Conservation (phyloP, 805 yeast species). For the Starmerella gropengiesseri region DNA sequence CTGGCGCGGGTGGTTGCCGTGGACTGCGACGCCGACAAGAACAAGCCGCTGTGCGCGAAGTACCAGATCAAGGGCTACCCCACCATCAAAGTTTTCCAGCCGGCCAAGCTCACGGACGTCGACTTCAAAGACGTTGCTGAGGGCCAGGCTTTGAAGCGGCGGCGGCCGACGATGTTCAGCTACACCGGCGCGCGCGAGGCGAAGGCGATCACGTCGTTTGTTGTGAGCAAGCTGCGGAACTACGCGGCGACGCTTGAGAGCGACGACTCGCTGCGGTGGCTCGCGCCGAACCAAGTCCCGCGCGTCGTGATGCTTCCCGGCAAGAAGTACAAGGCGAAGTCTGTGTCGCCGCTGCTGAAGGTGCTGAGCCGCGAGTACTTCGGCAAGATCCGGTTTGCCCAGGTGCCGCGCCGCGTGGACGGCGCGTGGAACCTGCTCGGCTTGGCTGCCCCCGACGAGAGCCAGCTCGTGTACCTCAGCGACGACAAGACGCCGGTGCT, state of each 20-base stretch:
- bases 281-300: slow-evolving; percentile 23
- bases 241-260: slow-evolving; percentile 24
- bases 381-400: slow-evolving; percentile 26
- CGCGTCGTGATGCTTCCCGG: slow-evolving; percentile 27
- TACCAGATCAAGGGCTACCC: slow-evolving; percentile 71
- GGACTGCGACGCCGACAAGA: slow-evolving; percentile 64
- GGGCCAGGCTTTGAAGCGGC: slow-evolving; percentile 20
- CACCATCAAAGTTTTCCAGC: slow-evolving; percentile 69
- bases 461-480: slow-evolving; percentile 24
- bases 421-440: slow-evolving; percentile 25
- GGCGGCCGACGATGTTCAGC: slow-evolving; percentile 25
- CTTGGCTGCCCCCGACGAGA: slow-evolving; percentile 20
- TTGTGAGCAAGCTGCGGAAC: slow-evolving; percentile 25
- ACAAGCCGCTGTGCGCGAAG: slow-evolving; percentile 57
- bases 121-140: slow-evolving; percentile 25
- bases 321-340: slow-evolving; percentile 22
- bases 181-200: slow-evolving; percentile 28
- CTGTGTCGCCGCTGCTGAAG: slow-evolving; percentile 27
- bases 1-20: slow-evolving; percentile 58
- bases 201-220: slow-evolving; percentile 25
- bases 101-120: slow-evolving; percentile 47
- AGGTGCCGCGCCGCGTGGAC: slow-evolving; percentile 24
- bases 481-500: slow-evolving; percentile 23
- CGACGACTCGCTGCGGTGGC: slow-evolving; percentile 23
- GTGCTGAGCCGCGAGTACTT: slow-evolving; percentile 27